A percentile compares a stretch with the other conserved stretches of the same genome.
Evolutionary conservation across 2,329 filamentous ascomycete genomes (phyloP).

Genomic region (Stylonectria norvegica): DNA sequence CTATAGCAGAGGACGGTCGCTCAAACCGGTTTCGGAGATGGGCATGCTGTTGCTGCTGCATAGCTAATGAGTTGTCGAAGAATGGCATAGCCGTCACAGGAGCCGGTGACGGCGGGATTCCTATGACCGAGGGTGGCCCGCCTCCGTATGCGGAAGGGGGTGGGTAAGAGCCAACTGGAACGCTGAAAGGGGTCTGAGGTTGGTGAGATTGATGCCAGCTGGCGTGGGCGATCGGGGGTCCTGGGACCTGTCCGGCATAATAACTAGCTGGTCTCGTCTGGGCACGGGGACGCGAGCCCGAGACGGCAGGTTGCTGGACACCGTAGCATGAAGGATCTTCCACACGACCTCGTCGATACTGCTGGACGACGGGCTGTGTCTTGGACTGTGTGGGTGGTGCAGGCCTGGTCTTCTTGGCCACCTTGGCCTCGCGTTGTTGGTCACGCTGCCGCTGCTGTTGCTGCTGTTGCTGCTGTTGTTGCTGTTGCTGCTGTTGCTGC

Average conservation of each 20-base stretch:
- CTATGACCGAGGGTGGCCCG: slow-evolving; percentile 24
- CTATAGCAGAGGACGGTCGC: slow-evolving; percentile 40
- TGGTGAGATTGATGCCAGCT: slow-evolving; percentile 28
- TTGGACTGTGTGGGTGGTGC: slow-evolving; percentile 30
- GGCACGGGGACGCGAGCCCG: slow-evolving; percentile 32
- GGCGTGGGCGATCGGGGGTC: slow-evolving; percentile 25
- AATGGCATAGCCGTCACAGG: slow-evolving; percentile 28
- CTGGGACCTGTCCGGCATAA: slow-evolving; percentile 31
- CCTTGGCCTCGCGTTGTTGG: slow-evolving; percentile 29
- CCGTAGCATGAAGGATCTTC: slow-evolving; percentile 37
- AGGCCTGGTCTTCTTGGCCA: slow-evolving; percentile 28
- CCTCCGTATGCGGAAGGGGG: slow-evolving; percentile 28
- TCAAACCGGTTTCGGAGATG: slow-evolving; percentile 36
- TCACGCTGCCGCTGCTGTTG: slow-evolving; percentile 7
- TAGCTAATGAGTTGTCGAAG: slow-evolving; percentile 29
- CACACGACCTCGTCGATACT: slow-evolving; percentile 30
- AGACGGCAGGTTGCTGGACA: slow-evolving; percentile 32
- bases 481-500: slow-evolving; percentile 7
- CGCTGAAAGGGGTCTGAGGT: slow-evolving; percentile 17
- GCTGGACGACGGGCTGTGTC: slow-evolving; percentile 33
- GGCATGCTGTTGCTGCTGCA: slow-evolving; percentile 25
- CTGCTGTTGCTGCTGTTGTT: slow-evolving; percentile 5
- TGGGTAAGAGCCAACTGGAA: slow-evolving; percentile 30
- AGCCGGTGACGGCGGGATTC: slow-evolving; percentile 28
- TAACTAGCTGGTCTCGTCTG: slow-evolving; percentile 35